Evolutionary conservation across 345 rosid genomes (phyloP).

Genomic region (Garcia nutans): DNA sequence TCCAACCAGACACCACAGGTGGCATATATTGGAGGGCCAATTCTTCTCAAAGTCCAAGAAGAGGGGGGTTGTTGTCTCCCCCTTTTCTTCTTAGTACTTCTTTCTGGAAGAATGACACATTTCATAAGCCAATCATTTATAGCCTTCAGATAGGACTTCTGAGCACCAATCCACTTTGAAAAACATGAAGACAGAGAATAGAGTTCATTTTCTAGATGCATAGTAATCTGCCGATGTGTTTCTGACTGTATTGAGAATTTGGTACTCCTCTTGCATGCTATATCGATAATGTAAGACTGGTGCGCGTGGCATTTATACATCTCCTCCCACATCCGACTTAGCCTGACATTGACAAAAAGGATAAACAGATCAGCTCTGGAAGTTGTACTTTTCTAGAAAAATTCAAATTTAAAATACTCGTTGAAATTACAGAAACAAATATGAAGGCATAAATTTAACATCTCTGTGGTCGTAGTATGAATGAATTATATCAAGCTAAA

Average conservation of each 20-base stretch:
- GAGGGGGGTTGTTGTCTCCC: constrained; percentile 13
- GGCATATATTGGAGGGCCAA: constrained; percentile 73
- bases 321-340: constrained; percentile 94
- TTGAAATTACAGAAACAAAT: neutral
- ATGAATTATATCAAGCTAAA: no score
- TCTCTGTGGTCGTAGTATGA: neutral
- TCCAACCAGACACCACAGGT: constrained; percentile 78
- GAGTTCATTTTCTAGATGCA: constrained; percentile 70
- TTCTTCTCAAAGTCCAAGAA: constrained; percentile 22
- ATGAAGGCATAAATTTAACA: no score
- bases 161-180: constrained; percentile 74
- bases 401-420: neutral
- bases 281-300: constrained; percentile 59
- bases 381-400: neutral
- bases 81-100: constrained; percentile 40
- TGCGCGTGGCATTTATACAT: constrained; percentile 85
- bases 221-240: constrained; percentile 56
- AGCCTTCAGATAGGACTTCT: constrained; percentile 59
- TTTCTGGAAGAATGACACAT: constrained; percentile 46
- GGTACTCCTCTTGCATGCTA: constrained; percentile 42
- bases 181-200: constrained; percentile 56
- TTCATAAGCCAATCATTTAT: constrained; percentile 71
- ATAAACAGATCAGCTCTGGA: constrained; percentile 4
- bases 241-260: constrained; percentile 61
- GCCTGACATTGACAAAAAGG: constrained; percentile 43